Base-by-base conservation (phyloP, 257 asterid species). In the Solanum microdontum region DNA sequence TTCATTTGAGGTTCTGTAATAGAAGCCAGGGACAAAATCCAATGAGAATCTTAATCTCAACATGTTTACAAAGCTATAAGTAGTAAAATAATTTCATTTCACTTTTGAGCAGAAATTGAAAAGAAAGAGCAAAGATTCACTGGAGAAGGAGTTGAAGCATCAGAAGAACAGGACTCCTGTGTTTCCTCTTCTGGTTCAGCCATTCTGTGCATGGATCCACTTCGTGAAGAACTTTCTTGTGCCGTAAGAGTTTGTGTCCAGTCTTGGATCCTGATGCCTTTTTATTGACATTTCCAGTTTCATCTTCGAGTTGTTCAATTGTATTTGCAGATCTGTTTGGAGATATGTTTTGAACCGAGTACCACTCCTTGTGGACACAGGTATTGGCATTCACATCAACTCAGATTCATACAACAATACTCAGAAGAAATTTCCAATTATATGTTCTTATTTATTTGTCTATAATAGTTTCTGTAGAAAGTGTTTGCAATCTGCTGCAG, bases 291-390 rank as follows among this genome's bases (percentile, higher is more conserved):
- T 68, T 68, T 68, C 73, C 73, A 66, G 1, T 24, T 66, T 21
- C 82, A 69, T 23, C 32, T 37, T 75, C 6, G 30, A 73, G 62
- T 74, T 82, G 26, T 75, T 62, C 37, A 40, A 55, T 87, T 62
- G 64, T 24, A 69, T 79, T 90, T n/a, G 87, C 96, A 97, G 99
- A 94, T 97, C 30, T 97, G 99, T 89, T 90, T 97, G 93, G 99
- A 97, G 88, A 94, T 95, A 62, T 97, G 99, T 89, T 95, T 91
- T 55, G 98, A 97, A 91, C 99, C 99, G 11, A 94, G 98, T 87
- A 97, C 98, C 88, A 97, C 99, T 21, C 90, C 97, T 88, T 97
- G 99, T 91, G 99, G 99, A 72, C 99, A 97, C 94, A 95, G 98
- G 98, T 95, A 91, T 58, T 60, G 7, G 10, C 7, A 15, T 77